Percentiles rank a stretch among this genome's conserved stretches.
Conservation (phyloP, 176 grass and related monocot genomes). For the Metroxylon sagu region DNA sequence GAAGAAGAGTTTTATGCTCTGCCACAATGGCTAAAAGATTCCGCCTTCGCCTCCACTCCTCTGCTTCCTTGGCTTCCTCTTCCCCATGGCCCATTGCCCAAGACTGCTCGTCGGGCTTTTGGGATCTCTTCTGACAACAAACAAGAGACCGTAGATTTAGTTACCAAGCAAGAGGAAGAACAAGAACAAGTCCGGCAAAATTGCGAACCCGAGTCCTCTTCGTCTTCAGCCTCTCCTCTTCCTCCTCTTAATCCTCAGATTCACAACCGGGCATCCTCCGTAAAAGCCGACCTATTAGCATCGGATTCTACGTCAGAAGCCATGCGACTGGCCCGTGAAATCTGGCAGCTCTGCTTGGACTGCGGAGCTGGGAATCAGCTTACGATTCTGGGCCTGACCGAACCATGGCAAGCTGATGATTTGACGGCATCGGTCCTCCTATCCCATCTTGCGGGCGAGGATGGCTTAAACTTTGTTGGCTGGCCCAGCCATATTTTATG, state of each 20-base stretch:
- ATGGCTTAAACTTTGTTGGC: constrained; percentile 11
- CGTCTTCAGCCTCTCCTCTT: constrained; percentile 5
- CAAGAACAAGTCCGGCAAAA: neutral
- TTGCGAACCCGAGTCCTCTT: neutral
- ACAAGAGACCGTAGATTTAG: constrained; percentile 11
- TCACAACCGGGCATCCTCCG: constrained; percentile 12
- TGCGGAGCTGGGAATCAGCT: constrained; percentile 33
- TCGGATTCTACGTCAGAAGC: constrained; percentile 36
- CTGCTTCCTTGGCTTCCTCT: constrained; percentile 52
- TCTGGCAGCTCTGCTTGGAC: constrained; percentile 44
- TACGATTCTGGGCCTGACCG: constrained; percentile 44
- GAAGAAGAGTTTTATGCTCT: constrained; percentile 36
- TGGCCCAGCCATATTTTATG: constrained; percentile 46
- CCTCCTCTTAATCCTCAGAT: constrained; percentile 16
- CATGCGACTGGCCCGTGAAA: constrained; percentile 26
- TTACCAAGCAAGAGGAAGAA: constrained; percentile 18
- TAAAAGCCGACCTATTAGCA: constrained; percentile 28
- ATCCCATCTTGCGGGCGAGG: constrained; percentile 33
- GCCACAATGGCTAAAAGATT: constrained; percentile 41
- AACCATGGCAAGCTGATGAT: constrained; percentile 67
- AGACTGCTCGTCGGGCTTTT: neutral
- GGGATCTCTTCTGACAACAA: neutral
- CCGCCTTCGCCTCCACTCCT: constrained; percentile 15
- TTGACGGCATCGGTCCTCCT: constrained; percentile 39
- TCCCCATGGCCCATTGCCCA: neutral